These are phyloP conservation scores for Gomphus sp. DNA, from an alignment of 1,284 basidiomycete species.

Conservation along the genomic window DNA sequence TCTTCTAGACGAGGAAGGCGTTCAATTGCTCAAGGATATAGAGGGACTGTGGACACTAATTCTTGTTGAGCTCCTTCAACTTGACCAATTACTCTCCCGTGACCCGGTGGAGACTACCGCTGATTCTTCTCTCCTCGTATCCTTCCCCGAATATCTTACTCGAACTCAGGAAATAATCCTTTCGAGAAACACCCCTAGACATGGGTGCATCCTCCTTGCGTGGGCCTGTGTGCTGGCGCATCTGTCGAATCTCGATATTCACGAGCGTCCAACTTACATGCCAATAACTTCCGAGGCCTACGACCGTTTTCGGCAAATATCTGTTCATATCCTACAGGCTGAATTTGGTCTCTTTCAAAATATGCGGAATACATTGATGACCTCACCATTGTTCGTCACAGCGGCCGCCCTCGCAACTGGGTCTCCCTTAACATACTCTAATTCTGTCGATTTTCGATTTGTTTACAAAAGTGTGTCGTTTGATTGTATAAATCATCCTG, in stretches of 20 bases:
- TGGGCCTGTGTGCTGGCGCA: conserved; percentile 74
- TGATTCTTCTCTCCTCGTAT: conserved; percentile 43
- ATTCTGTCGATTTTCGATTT: conserved; percentile 74
- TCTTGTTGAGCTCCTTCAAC: conserved; percentile 70
- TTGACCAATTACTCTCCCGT: conserved; percentile 63
- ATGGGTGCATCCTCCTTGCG: conserved; percentile 60
- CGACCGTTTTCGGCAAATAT: conserved; percentile 7
- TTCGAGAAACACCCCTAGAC: conserved; percentile 45
- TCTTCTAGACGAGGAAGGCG: conserved; percentile 68
- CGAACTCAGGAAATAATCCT: conserved; percentile 59
- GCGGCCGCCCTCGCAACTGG: conserved; percentile 55
- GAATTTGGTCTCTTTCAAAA: conserved; percentile 51
- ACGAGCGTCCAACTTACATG: conserved; percentile 1
- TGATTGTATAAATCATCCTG: neutral
- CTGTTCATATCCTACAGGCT: conserved; percentile 28
- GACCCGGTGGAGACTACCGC: conserved; percentile 40
- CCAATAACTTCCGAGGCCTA: conserved; percentile 2
- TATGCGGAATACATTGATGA: conserved; percentile 24
- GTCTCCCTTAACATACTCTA: conserved; percentile 66
- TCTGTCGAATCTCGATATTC: conserved; percentile 23
- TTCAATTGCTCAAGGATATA: conserved; percentile 55
- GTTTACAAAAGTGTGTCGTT: conserved; percentile 63
- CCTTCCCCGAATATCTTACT: conserved; percentile 45
- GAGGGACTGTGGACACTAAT: conserved; percentile 70
- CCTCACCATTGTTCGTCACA: conserved; percentile 67